Base-by-base conservation (phyloP, 2,329 filamentous ascomycete genomes). In the Apiospora marii region DNA sequence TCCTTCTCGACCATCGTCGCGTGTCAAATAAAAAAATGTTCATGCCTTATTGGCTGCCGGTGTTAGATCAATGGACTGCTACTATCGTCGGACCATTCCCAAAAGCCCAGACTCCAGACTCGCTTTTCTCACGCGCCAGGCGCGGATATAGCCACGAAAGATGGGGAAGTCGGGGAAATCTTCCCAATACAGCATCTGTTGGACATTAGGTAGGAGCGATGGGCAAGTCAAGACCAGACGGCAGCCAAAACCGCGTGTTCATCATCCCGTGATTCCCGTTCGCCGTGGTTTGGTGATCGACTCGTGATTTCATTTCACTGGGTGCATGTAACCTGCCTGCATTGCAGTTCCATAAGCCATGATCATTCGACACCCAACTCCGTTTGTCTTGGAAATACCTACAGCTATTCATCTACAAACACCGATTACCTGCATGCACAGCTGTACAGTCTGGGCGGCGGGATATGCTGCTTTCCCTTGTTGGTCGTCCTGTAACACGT, bases 71-170 rank as follows among this genome's bases (percentile, higher is more conserved):
- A 37, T 61, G 8, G 16, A 34, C 10, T 37, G 27, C 27, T 30
- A 30, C 27, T 30, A 30, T 37, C 53, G 46, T 49, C 46, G 46
- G 46, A 49, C 46, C 46, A 49, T 49, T 49, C 46, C 19, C 22
- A n/a, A 8, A 48, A 49, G 46, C n/a, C 46, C 53, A 61, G 53
- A 37, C 53, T 61, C 53, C 34, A 53, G 49, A 16, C 49, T 53
- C 22, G 48, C n/a, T n/a, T 13, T 30, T 10, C 27, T 19, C 30
- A 37, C 53, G 30, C 53, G 53, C 53, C 53, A 61, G 16, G 53
- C 53, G 53, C 53, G 53, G 53, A 12, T 61, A 61, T 37, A 58
- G 44, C 46, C 34, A 34, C 53, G 53, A 61, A 61, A 61, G 53
- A 61, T 37, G 53, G 53, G 53, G 53, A 37, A 61, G 34, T 61